A percentile compares a stretch with the other conserved stretches of the same genome.
These are phyloP conservation scores for Fusarium temperatum DNA, from an alignment of 2,329 filamentous ascomycete species.

Conservation along the genomic window DNA sequence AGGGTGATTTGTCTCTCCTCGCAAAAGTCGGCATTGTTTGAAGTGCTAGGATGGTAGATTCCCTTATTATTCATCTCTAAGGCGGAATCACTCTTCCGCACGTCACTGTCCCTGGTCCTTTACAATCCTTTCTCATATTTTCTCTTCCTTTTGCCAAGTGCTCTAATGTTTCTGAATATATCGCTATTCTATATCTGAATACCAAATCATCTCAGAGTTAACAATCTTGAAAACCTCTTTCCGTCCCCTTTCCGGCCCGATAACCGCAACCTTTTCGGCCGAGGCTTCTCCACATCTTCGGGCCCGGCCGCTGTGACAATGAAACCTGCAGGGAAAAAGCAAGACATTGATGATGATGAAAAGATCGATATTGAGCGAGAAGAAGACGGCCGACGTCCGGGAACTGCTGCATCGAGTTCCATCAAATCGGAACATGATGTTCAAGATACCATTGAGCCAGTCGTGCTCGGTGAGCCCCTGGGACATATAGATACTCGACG, in stretches of 20 bases:
- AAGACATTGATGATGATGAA: conserved; percentile 12
- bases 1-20: not conserved
- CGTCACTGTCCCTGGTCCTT: not conserved
- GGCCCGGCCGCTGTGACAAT: conserved; percentile 29
- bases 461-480: conserved; percentile 34
- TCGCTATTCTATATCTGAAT: not conserved
- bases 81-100: conserved; percentile 32
- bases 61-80: not conserved
- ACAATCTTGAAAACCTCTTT: not conserved
- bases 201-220: not conserved
- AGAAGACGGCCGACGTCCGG: conserved; percentile 12
- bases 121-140: conserved; percentile 2
- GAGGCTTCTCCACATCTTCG: conserved; percentile 32
- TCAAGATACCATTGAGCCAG: conserved; percentile 30
- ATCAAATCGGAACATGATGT: conserved; percentile 20
- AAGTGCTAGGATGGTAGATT: not conserved
- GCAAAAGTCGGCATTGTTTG: conserved; percentile 12
- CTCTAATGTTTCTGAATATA: not conserved
- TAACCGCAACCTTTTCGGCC: conserved; percentile 16
- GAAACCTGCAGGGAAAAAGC: conserved; percentile 13
- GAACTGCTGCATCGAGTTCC: conserved; percentile 24
- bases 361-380: conserved; percentile 26
- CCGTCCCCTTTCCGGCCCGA: conserved; percentile 10
- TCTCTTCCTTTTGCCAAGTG: not conserved
- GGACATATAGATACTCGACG: conserved; percentile 36